Evolutionary conservation across 495 filamentous ascomycete species (phyloP), one percentile per base, ranked within the genome.

Genomic region (Tuber umbilicatum): DNA sequence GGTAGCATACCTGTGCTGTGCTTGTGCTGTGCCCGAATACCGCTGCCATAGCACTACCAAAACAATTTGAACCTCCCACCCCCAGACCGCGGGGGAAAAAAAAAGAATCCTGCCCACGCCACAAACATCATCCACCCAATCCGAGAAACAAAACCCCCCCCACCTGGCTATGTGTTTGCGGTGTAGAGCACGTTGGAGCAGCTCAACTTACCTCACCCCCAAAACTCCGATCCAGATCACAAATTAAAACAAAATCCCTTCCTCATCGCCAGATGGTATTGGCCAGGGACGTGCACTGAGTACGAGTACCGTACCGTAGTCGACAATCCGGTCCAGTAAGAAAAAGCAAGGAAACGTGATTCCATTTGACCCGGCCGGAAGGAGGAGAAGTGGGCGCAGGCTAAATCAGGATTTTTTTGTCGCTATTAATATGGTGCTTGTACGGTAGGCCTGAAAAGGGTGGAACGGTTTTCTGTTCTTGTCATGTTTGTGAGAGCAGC

Each of bases 221-320:
- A 60, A 60, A 60, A 60, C n/a, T 7, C 50, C 50, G 50, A 60
- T 60, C 50, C n/a, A 9, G 23, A 60, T 31, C 50, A 60, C 50
- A 60, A 60, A 60, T 60, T 60, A 60, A 60, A 50, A 60, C 50
- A 60, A 60, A 60, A 60, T 27, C 10, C n/a, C 50, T 60, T 27
- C 23, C n/a, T 12, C 50, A 60, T 60, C 50, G n/a, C n/a, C 10
- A 10, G n/a, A 60, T 60, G 2, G 2, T 60, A 60, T 60, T 60
- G 50, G 50, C n/a, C 23, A 14, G n/a, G 50, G 14, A 60, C 2
- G 23, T 9, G 10, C 9, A 12, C 50, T n/a, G 31, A 31, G 45
- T 47, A 47, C 5, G 2, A 47, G 21, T 27, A 55, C 47, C 6
- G 47, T 27, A 55, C 50, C 16, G 12, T 64, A 17, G 27, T 64